These are phyloP conservation scores for Aspergillus conjunctus DNA, from an alignment of 495 filamentous ascomycete genomes.

Conservation along the genomic window DNA sequence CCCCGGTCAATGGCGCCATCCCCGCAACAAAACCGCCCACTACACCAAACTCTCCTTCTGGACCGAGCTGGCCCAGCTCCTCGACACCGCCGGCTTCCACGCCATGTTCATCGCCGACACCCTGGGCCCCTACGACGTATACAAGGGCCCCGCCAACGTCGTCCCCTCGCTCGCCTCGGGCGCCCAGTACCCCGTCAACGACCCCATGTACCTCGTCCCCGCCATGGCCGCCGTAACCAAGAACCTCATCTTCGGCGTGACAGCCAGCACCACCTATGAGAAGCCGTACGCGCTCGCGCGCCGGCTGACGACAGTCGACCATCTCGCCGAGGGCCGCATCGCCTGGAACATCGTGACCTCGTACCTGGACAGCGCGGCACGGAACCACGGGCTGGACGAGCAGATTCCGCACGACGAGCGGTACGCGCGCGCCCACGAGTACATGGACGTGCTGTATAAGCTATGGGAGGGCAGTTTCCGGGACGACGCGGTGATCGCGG, in stretches of 20 bases:
- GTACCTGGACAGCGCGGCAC: slow-evolving; percentile 66
- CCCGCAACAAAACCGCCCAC: slow-evolving; percentile 46
- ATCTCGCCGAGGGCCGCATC: slow-evolving; percentile 63
- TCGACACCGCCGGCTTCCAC: slow-evolving; percentile 54
- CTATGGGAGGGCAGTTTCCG: slow-evolving; percentile 68
- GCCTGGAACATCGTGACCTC: slow-evolving; percentile 71
- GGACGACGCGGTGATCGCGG: slow-evolving; percentile 57
- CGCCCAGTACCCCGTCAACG: slow-evolving; percentile 69
- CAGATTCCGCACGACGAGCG: slow-evolving; percentile 68
- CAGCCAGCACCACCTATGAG: slow-evolving; percentile 67
- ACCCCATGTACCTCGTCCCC: slow-evolving; percentile 46
- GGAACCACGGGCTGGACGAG: slow-evolving; percentile 59
- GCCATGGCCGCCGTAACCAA: slow-evolving; percentile 57
- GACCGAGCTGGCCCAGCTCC: slow-evolving; percentile 48
- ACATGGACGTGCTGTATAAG: slow-evolving; percentile 68
- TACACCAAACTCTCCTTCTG: slow-evolving; percentile 54
- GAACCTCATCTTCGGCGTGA: slow-evolving; percentile 67
- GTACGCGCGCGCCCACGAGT: slow-evolving; percentile 68
- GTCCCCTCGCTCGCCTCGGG: slow-evolving; percentile 60
- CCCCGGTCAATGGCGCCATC: slow-evolving; percentile 52
- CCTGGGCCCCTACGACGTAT: slow-evolving; percentile 65
- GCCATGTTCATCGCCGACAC: slow-evolving; percentile 60
- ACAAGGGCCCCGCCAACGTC: slow-evolving; percentile 57
- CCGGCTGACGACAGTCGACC: slow-evolving; percentile 66
- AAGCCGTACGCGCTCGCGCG: slow-evolving; percentile 69